Conservation (phyloP, 768 basidiomycete species). For the Tulasnella sp. region DNA sequence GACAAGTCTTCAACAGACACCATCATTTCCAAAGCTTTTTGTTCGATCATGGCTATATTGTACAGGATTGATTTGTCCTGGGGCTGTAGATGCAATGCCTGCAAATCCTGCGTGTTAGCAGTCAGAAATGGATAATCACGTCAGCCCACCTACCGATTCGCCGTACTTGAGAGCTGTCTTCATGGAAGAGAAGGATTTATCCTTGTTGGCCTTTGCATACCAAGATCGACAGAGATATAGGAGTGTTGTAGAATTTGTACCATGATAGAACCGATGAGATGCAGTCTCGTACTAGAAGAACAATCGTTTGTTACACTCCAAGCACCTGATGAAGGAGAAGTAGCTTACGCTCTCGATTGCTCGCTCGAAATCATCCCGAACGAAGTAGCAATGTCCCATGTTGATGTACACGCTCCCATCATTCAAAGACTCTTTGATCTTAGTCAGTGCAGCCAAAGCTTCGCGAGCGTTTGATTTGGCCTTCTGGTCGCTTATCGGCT, state of each 20-base stretch:
- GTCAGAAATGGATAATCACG: not conserved
- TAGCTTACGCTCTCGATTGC: slow-evolving; percentile 85
- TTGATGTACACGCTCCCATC: slow-evolving; percentile 89
- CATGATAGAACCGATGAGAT: slow-evolving; percentile 68
- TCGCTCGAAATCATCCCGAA: slow-evolving; percentile 88
- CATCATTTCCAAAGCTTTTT: slow-evolving; percentile 90
- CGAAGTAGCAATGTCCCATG: slow-evolving; percentile 94
- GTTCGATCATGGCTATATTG: slow-evolving; percentile 98
- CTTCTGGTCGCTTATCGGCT: slow-evolving; percentile 55
- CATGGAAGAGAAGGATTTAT: slow-evolving; percentile 79
- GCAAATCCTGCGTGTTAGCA: slow-evolving; percentile 22
- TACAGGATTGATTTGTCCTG: slow-evolving; percentile 86
- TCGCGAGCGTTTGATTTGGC: slow-evolving; percentile 75
- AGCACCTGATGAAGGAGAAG: not conserved
- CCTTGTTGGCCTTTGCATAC: slow-evolving; percentile 91
- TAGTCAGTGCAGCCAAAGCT: slow-evolving; percentile 83
- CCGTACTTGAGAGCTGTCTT: slow-evolving; percentile 78
- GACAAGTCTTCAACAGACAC: slow-evolving; percentile 59
- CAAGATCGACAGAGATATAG: slow-evolving; percentile 87
- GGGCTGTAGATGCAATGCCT: slow-evolving; percentile 84
- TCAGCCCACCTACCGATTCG: slow-evolving; percentile 54
- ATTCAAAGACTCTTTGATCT: slow-evolving; percentile 80
- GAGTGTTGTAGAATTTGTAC: slow-evolving; percentile 69
- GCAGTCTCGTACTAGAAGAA: slow-evolving; percentile 81
- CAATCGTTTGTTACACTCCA: not conserved